Base-by-base conservation (phyloP, 2,329 filamentous ascomycete species). In the Fusarium nanum region DNA sequence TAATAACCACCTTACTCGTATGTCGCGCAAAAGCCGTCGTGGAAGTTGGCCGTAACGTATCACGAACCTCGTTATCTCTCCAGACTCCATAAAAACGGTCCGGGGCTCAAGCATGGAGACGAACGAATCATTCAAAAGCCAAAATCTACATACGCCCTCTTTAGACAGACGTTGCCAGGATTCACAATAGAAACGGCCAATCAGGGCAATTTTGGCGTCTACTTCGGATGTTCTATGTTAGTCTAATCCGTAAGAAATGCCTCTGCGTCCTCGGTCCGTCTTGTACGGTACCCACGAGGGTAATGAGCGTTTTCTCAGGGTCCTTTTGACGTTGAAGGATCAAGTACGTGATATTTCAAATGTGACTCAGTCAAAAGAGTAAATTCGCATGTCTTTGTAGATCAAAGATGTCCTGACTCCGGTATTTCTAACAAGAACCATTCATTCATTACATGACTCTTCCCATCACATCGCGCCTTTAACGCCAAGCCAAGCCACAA, bases 191-290 rank as follows among this genome's bases (percentile, higher is more conserved):
- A 44, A 46, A 23, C 14, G 20, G 25, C 73, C 73, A 75, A 73
- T 73, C 66, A 75, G 65, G 23, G 42, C 34, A 64, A 70, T 75
- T 73, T 63, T 63, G 72, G 73, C 73, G 73, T 76, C 69, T 75
- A 75, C 63, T 64, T 75, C 73, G 72, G 71, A 63, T 68, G 47
- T 27, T 61, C 23, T 13, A 48, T 72, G 55, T 55, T 73, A 62
- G 65, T 71, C 57, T 56, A 53, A 49, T 69, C 53, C 62, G 48
- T 45, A 58, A 55, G 69, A 72, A 72, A 72, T 72, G 66, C 66
- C 69, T 72, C 69, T 65, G 47, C 41, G 8, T 25, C 41, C 50
- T 70, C 53, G 53, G 68, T 58, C 68, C 68, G 60, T 63, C 56
- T 59, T 71, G 57, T 45, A 67, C 54, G 46, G 68, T 66, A 59